Percentiles rank a stretch among this genome's conserved stretches.
Conservation (phyloP, 1,284 basidiomycete genomes). For the Marasmius fiardii region DNA sequence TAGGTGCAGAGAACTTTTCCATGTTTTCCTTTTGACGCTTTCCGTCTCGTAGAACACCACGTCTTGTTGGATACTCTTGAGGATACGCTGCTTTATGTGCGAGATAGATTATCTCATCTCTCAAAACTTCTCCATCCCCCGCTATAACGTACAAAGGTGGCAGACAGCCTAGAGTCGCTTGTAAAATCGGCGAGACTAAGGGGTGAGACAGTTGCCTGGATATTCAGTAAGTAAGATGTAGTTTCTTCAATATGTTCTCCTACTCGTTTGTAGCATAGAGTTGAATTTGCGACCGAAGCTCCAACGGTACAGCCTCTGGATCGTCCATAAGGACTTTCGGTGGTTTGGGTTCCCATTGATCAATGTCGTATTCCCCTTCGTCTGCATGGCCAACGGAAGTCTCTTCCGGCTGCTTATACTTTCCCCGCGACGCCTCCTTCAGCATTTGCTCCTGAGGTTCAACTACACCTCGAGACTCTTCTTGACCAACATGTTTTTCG, state of each 20-base stretch:
- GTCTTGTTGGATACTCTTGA: conserved; percentile 59
- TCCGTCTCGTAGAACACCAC: conserved; percentile 48
- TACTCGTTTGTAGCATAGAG: conserved; percentile 79
- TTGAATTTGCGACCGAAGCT: conserved; percentile 71
- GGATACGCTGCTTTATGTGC: conserved; percentile 86
- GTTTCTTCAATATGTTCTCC: conserved; percentile 16
- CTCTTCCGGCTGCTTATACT: not conserved
- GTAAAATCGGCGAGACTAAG: conserved; percentile 71
- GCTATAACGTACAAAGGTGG: conserved; percentile 80
- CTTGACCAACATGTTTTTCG: conserved; percentile 17
- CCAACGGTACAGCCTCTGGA: conserved; percentile 40
- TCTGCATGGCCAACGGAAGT: not conserved
- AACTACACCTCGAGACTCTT: conserved; percentile 16
- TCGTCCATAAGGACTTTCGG: conserved; percentile 59
- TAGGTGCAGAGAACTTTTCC: conserved; percentile 59
- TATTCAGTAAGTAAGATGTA: not conserved
- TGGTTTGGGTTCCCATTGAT: conserved; percentile 52
- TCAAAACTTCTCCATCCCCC: conserved; percentile 76
- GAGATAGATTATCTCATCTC: conserved; percentile 81
- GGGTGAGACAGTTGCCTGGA: conserved; percentile 75
- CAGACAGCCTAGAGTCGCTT: conserved; percentile 80
- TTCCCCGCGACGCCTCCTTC: conserved; percentile 4
- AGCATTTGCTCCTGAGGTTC: conserved; percentile 38
- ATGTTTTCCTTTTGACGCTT: conserved; percentile 50
- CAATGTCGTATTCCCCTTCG: conserved; percentile 24